Base-by-base conservation (phyloP, 306 rosid species). In the Cucurbita moschata region DNA sequence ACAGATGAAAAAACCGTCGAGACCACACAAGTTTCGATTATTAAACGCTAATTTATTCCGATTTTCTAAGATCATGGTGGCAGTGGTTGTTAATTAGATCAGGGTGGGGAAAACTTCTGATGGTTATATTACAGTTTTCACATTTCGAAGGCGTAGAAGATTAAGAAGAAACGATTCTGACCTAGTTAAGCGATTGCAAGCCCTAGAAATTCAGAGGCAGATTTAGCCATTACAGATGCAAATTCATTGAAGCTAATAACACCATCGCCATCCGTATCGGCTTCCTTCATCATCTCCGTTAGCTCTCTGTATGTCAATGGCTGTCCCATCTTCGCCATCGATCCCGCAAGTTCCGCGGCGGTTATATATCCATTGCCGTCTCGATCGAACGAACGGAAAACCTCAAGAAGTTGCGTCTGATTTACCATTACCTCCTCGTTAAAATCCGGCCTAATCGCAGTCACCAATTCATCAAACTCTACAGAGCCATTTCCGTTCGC, bases 241-340 rank as follows among this genome's bases (percentile, higher is more conserved):
- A 92, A 90, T 80, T 92, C 96, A 55, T 66, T 60, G 78, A 92
- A 92, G 51, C 96, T 92, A 74, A 88, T 92, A 0, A 85, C 92
- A 19, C 98, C 96, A 66, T 92, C 96, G 9, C 96, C 98, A 54
- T 92, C 85, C 0, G 71, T 56, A 63, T 92, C 96, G 21, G 96
- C 98, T 72, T 90, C 96, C 75, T 73, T 82, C 75, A 92, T 92
- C 91, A 87, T 92, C 78, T 88, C 92, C 0, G 85, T 90, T n/a
- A 92, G 86, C 73, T 92, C 98, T 50, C 80, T 71, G 57, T 84
- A 90, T 6, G 96, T 87, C 30, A 90, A 61, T 0, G 96, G 92
- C 50, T 90, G 98, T 0, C 98, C 96, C 90, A 92, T 85, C 76
- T 87, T 92, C 39, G 96, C 92, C 98, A 90, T 88, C 4, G 96